These are phyloP conservation scores for Agaricus blazei DNA, from an alignment of 768 basidiomycete species.

Conservation along the genomic window DNA sequence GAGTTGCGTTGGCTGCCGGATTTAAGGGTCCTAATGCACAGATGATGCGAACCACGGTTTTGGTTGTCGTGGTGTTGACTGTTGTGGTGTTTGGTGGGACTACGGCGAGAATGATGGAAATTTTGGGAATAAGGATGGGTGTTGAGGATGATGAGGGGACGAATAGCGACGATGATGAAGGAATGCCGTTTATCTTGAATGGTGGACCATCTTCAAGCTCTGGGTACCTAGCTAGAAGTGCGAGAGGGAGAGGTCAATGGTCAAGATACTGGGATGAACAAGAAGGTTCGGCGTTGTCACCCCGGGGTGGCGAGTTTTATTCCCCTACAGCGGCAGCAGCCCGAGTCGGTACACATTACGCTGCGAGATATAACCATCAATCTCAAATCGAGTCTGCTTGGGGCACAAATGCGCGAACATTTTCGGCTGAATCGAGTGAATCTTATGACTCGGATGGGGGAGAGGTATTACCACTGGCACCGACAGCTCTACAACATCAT, in stretches of 20 bases:
- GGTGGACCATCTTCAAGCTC: conserved; percentile 12
- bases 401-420: conserved; percentile 27
- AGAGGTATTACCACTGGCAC: conserved; percentile 76
- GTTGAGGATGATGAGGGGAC: conserved; percentile 85
- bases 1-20: conserved; percentile 94
- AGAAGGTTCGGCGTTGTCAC: conserved; percentile 31
- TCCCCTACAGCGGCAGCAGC: conserved; percentile 23
- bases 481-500: conserved; percentile 32
- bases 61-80: conserved; percentile 93
- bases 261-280: conserved; percentile 43
- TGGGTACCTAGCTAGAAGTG: conserved; percentile 27
- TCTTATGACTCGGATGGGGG: conserved; percentile 69
- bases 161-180: conserved; percentile 52
- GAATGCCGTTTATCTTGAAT: conserved; percentile 20
- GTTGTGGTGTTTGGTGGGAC: conserved; percentile 95
- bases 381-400: conserved; percentile 1
- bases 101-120: conserved; percentile 94
- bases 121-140: conserved; percentile 92
- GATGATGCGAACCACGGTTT: conserved; percentile 87
- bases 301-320: conserved; percentile 7
- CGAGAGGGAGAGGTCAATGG: conserved; percentile 28
- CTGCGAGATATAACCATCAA: conserved; percentile 54
- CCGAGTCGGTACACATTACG: conserved; percentile 55
- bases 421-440: conserved; percentile 73
- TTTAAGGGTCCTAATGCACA: conserved; percentile 93